Percentiles rank a stretch among this genome's conserved stretches.
Evolutionary conservation across 2,329 filamentous ascomycete species (phyloP).

Genomic region (Amauroascus niger): DNA sequence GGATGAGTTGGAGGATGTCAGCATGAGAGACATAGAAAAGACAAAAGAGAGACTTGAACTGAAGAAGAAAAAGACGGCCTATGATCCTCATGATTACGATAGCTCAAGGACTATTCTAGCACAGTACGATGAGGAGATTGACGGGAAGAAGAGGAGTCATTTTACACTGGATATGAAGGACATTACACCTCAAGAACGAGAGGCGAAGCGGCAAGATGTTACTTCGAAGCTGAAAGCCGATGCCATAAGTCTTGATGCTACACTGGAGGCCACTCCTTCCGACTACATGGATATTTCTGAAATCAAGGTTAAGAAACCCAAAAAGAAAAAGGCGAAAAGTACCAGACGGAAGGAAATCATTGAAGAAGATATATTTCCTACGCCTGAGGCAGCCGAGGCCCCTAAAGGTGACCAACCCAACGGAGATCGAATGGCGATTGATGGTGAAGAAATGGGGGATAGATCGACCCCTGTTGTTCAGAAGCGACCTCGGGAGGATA

Average conservation of each 20-base stretch:
- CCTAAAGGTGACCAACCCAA: slow-evolving; percentile 24
- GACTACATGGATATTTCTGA: slow-evolving; percentile 83
- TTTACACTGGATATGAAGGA: slow-evolving; percentile 80
- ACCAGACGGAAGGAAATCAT: slow-evolving; percentile 60
- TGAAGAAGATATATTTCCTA: slow-evolving; percentile 48
- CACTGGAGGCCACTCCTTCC: slow-evolving; percentile 52
- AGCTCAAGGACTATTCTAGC: slow-evolving; percentile 61
- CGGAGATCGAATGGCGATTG: slow-evolving; percentile 63
- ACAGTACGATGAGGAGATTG: slow-evolving; percentile 93
- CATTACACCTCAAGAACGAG: slow-evolving; percentile 54
- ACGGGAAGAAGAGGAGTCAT: slow-evolving; percentile 75
- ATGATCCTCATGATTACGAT: slow-evolving; percentile 69
- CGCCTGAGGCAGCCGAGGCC: slow-evolving; percentile 26
- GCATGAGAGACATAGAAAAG: slow-evolving; percentile 36
- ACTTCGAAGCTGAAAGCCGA: slow-evolving; percentile 56
- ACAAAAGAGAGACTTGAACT: slow-evolving; percentile 60
- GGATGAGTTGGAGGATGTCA: slow-evolving; percentile 59
- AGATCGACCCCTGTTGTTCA: slow-evolving; percentile 36
- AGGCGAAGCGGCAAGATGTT: slow-evolving; percentile 45
- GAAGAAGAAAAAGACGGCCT: slow-evolving; percentile 82
- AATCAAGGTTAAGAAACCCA: slow-evolving; percentile 88
- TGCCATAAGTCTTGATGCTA: slow-evolving; percentile 60
- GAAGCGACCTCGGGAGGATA: slow-evolving; percentile 57
- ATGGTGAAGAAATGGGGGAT: slow-evolving; percentile 41
- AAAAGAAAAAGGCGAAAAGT: slow-evolving; percentile 70